phyloP scores from a whole-genome alignment of 2,329 filamentous ascomycete species.

The Onygenales sp. region DNA sequence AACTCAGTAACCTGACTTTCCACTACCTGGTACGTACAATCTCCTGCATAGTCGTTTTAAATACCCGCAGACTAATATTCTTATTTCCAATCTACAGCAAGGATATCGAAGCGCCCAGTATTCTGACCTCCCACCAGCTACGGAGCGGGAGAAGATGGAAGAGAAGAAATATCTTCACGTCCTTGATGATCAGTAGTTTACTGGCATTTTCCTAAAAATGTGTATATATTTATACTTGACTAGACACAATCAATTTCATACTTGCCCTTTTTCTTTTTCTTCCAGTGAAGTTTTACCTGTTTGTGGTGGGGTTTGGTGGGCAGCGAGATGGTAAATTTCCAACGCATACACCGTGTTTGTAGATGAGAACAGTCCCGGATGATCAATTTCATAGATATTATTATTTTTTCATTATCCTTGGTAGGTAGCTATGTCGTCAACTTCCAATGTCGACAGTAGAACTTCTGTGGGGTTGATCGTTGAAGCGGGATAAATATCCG shows the following conservation, averaged over 20 bases:
- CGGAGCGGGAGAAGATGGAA: constrained; percentile 86
- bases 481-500: not conserved
- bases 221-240: constrained; percentile 33
- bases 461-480: not conserved
- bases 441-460: too few species aligned
- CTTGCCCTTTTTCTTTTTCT: not conserved
- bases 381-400: too few species aligned
- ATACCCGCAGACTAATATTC: not conserved
- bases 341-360: too few species aligned
- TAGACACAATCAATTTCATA: constrained; percentile 27
- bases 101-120: constrained; percentile 78
- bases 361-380: too few species aligned
- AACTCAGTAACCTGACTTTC: constrained; percentile 79
- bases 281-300: not conserved
- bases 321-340: too few species aligned
- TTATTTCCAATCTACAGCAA: constrained; percentile 48
- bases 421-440: too few species aligned
- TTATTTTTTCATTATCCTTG: too few species aligned
- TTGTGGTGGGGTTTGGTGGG: not conserved
- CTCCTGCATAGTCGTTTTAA: not conserved
- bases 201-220: constrained; percentile 23
- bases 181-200: constrained; percentile 64
- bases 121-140: constrained; percentile 90
- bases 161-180: constrained; percentile 98
- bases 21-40: constrained; percentile 70